Base-by-base conservation (phyloP, 345 rosid genomes). In the Hibiscus mutabilis region DNA sequence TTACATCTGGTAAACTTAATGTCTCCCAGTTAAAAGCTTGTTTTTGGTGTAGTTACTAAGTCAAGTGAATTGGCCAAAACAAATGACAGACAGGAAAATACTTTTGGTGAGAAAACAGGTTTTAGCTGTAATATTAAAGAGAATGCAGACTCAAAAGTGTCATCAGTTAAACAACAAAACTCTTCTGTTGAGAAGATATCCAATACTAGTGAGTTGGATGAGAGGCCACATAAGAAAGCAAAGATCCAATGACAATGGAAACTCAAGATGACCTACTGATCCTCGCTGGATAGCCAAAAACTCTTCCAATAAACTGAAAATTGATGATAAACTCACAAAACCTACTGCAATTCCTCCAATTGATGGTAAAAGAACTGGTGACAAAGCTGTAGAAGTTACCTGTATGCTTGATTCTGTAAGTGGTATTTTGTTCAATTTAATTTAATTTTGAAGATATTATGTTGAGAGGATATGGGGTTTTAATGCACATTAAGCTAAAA, bases 351-450 rank as follows among this genome's bases (percentile, higher is more conserved):
- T 19, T 13, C 24, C 47, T 72, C 63, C 77, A 57, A 67, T 6
- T 59, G 82, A 80, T 68, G 79, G 62, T 27, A 71, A 66, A 13
- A 76, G 69, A 72, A 69, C 68, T 53, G 60, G 66, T 60, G 33
- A 69, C 51, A 76, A 77, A 82, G 77, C 67, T 47, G 42, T 69
- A 70, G 87, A 85, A 80, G 86, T 83, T 71, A 72, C 77, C 56
- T 75, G 68, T 40, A 85, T 76, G 53, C 84, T 82, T 22, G 82
- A 81, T 74, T 79, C 67, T 65, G 97, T 90, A 87, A 91, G 98
- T 89, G 75, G 5, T 70, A 37, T 57, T 42, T 24, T 21, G 40
- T 37, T 58, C 35, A 22, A 12, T 35, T 69, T 19, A 22, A 12
- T 35, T 69, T 19, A 6, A 5, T 55, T 29, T 53, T 16, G 55